Base-by-base conservation (phyloP, 768 basidiomycete species). In the Lanmaoa pseudosensibilis region DNA sequence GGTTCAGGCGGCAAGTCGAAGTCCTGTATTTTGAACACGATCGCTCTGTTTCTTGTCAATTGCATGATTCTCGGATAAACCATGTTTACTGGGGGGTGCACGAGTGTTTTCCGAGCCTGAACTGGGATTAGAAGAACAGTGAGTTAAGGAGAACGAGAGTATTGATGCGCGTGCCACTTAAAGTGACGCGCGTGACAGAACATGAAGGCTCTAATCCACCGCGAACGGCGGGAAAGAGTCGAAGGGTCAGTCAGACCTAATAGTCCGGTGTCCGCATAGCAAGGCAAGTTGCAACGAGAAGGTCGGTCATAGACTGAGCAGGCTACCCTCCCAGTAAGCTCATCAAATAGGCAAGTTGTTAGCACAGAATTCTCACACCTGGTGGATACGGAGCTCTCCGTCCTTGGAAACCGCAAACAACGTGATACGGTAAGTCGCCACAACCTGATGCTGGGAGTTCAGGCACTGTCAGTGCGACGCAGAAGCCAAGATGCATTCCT, bases 401-500 rank as follows among this genome's bases (percentile, higher is more conserved):
- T 71, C 70, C 49, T 73, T 71, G 37, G 49, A 63, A 33, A 72
- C 32, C 13, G 70, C 72, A 55, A 71, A 61, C 11, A 57, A 43
- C 25, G 68, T 71, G 21, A 68, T 57, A 19, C 70, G 70, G 48
- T 73, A 71, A 12, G 69, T 70, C 2, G 70, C 70, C 25, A 73
- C 58, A 12, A 71, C 51, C n/a, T 59, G 60, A 38, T 56, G 50
- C 19, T 59, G 58, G 4, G 62, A 47, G 44, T 66, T 50, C 33
- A 64, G 46, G 46, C 72, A 73, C 70, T 72, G 33, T 21, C 11
- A 8, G 19, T 21, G 21, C 15, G 30, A n/a, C 2, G 37, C 21
- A n/a, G 13, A 38, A 40, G n/a, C 13, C 34, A n/a, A 27, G 13
- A 53, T 23, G 38, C 13, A 18, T 19, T 13, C 5, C 19, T 1